Conservation (phyloP, 257 asterid species). For the Primulina tabacum region DNA sequence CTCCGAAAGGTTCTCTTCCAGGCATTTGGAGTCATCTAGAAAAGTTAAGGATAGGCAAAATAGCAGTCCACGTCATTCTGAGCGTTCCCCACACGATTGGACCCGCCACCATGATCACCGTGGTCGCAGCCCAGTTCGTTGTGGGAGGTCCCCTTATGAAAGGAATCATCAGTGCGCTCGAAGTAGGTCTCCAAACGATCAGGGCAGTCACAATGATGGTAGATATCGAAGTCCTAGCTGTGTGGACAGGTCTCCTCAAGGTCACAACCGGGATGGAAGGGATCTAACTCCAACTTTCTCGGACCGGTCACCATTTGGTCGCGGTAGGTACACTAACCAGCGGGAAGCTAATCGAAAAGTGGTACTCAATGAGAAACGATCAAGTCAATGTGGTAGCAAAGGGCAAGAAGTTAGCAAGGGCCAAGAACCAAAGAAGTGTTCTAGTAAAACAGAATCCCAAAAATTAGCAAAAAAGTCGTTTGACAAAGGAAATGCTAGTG, state of each 20-base stretch:
- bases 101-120: conserved; percentile 50
- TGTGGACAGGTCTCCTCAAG: conserved; percentile 64
- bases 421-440: conserved; percentile 42
- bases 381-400: conserved; percentile 46
- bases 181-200: conserved; percentile 78
- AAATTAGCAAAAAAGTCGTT: conserved; percentile 46
- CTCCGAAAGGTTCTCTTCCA: conserved; percentile 74
- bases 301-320: conserved; percentile 69
- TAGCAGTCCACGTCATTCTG: conserved; percentile 71
- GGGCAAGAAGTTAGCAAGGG: conserved; percentile 55
- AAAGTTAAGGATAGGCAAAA: conserved; percentile 53
- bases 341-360: conserved; percentile 49
- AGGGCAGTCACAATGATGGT: conserved; percentile 58
- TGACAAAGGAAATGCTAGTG: conserved; percentile 42
- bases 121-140: conserved; percentile 58
- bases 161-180: conserved; percentile 44
- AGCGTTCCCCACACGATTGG: conserved; percentile 71
- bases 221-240: conserved; percentile 69
- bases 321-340: conserved; percentile 41
- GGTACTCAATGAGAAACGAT: conserved; percentile 55
- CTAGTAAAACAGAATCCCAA: conserved; percentile 44
- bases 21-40: conserved; percentile 66
- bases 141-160: conserved; percentile 49
- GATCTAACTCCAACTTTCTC: conserved; percentile 50
- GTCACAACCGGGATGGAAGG: conserved; percentile 59